Conservation (phyloP, 208 protist species). For the Naegleria lovaniensis region DNA sequence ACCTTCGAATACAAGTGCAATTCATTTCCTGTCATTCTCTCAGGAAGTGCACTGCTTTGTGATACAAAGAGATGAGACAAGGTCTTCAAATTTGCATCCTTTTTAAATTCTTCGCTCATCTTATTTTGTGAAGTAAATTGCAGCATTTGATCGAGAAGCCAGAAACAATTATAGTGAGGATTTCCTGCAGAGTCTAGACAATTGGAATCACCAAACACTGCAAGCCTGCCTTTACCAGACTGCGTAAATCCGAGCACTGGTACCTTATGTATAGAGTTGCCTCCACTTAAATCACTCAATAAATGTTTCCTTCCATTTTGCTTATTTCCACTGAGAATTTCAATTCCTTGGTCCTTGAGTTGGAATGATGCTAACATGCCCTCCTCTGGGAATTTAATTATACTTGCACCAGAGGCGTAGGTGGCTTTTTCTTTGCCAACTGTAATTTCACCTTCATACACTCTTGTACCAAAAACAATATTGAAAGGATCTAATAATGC, state of each 20-base stretch:
- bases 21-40: not conserved
- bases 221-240: conserved; percentile 42
- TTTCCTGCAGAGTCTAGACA: conserved; percentile 49
- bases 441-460: conserved; percentile 22
- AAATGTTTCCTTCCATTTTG: not conserved
- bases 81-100: not conserved
- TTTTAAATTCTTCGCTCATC: not conserved
- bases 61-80: not conserved
- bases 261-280: not conserved
- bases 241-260: conserved; percentile 13
- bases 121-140: not conserved
- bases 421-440: not conserved
- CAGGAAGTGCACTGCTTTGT: not conserved
- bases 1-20: not conserved
- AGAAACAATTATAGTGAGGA: not conserved
- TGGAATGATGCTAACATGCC: conserved; percentile 35
- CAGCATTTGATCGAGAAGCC: not conserved
- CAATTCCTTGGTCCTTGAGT: conserved; percentile 37
- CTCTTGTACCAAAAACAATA: conserved; percentile 51
- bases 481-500: conserved; percentile 60
- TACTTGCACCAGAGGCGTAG: conserved; percentile 38
- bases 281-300: not conserved
- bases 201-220: conserved; percentile 57
- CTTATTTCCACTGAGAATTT: conserved; percentile 21
- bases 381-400: conserved; percentile 47